Base-by-base conservation (phyloP, 2,329 filamentous ascomycete genomes). In the Ramichloridium luteum region DNA sequence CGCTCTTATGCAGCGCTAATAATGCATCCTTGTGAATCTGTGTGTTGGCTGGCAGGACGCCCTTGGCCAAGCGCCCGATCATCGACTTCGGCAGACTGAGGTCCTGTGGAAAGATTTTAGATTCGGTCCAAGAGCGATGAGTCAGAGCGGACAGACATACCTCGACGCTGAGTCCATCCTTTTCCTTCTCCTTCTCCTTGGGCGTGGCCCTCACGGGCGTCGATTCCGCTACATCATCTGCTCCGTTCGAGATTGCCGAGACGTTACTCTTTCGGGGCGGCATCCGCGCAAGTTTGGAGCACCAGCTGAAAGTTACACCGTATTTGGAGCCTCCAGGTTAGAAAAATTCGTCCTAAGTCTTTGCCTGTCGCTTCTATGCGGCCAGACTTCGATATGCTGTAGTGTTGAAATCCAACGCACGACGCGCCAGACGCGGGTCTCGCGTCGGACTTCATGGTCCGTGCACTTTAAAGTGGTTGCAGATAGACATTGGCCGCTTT, bases 1-100 rank as follows among this genome's bases (percentile, higher is more conserved):
- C 78, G 56, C 79, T 80, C 59, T 86, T 86, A 44, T 73, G 79
- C 61, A 90, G 69, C 6, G 81, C 82, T 31, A 83, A 59, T 33
- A 86, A 71, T 25, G 82, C 82, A 60, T 85, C 84, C 49, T 77
- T 81, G 54, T 88, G 80, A 29, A 88, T 81, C 57, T 84, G 79
- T 4, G 81, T 86, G 52, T 85, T 85, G 4, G 80, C 68, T 1
- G 82, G 81, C 4, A 90, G 62, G 4, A 83, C 80, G 25, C 80
- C 78, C 60, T 88, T 88, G 25, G 80, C 79, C 18, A 90, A 67
- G 32, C 81, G 69, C 32, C 79, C 80, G 43, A 88, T 77, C 58
- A 88, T 84, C 5, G 80, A 84, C 51, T 82, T 84, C 17, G 82
- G 82, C 10, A 90, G 66, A 39, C 20, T 44, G n/a, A 43, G 34